Evolutionary conservation across 768 basidiomycete genomes (phyloP).

Genomic region (Psilocybe tampanensis): DNA sequence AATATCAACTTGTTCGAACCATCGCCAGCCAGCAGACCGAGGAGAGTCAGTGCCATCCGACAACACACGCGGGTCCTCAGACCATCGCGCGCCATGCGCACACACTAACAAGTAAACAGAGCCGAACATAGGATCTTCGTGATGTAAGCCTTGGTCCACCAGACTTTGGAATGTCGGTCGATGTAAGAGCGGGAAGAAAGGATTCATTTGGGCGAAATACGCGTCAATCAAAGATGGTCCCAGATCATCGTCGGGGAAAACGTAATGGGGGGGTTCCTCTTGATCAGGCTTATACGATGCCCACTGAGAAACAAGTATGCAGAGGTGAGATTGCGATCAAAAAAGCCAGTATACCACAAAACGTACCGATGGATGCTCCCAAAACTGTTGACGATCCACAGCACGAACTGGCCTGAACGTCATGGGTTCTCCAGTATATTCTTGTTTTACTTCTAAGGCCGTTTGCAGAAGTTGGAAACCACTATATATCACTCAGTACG

Average conservation of each 20-base stretch:
- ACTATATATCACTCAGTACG: constrained; percentile 33
- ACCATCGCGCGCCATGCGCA: constrained; percentile 63
- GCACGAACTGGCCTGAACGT: constrained; percentile 25
- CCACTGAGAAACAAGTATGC: constrained; percentile 36
- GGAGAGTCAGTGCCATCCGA: constrained; percentile 44
- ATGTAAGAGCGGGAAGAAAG: constrained; percentile 68
- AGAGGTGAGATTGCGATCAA: too few relatives aligned
- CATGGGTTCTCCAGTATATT: constrained; percentile 44
- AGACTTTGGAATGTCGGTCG: constrained; percentile 65
- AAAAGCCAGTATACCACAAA: too few relatives aligned
- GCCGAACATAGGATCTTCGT: constrained; percentile 50
- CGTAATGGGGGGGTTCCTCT: constrained; percentile 31
- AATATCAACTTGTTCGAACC: constrained; percentile 66
- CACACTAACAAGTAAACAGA: constrained; percentile 60
- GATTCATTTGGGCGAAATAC: constrained; percentile 66
- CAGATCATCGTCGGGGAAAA: constrained; percentile 58
- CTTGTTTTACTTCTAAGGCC: constrained; percentile 58
- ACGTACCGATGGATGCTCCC: constrained; percentile 48
- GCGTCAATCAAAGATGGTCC: constrained; percentile 54
- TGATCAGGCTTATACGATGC: constrained; percentile 25
- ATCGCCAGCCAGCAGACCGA: constrained; percentile 61
- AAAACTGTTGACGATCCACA: constrained; percentile 48
- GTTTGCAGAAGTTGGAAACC: constrained; percentile 53
- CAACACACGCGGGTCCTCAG: constrained; percentile 64
- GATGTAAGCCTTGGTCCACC: constrained; percentile 51